phyloP scores from a whole-genome alignment of 164 flowering plant species.

The Brasenia schreberi region DNA sequence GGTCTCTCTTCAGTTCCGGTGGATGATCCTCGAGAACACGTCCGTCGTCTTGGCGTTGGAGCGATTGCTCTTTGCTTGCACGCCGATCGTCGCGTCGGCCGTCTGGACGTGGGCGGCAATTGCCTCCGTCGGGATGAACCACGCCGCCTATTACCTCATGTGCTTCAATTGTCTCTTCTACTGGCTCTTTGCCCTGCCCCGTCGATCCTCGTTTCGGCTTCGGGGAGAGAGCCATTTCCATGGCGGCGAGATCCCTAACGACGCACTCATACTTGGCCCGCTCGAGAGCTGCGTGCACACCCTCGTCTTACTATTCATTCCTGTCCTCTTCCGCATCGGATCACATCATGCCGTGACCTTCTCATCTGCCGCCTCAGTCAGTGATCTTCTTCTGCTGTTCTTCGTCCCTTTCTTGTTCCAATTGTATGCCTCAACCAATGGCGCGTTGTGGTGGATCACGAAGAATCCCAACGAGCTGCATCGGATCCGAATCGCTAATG shows the following conservation, averaged over 20 bases:
- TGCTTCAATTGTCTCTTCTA: conserved; percentile 53
- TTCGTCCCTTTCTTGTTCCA: conserved; percentile 79
- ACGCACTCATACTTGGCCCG: conserved; percentile 45
- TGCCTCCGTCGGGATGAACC: conserved; percentile 67
- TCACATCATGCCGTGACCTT: conserved; percentile 47
- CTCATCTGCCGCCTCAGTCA: conserved; percentile 39
- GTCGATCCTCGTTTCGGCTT: conserved; percentile 57
- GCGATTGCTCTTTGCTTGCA: conserved; percentile 73
- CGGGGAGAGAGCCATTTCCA: conserved; percentile 1
- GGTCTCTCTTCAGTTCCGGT: conserved; percentile 90
- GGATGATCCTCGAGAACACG: conserved; percentile 84
- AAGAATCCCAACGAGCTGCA: conserved; percentile 40
- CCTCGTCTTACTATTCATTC: conserved; percentile 51
- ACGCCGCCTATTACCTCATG: conserved; percentile 63
- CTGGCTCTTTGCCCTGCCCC: conserved; percentile 82
- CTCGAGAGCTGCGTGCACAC: conserved; percentile 81
- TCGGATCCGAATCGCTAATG: conserved; percentile 66
- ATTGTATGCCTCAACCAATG: conserved; percentile 77
- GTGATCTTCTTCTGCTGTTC: conserved; percentile 69
- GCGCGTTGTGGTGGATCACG: conserved; percentile 87
- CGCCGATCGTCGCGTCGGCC: conserved; percentile 48
- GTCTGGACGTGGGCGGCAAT: conserved; percentile 83
- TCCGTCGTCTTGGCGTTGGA: conserved; percentile 71
- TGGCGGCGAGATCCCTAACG: conserved; percentile 69
- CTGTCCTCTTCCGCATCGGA: conserved; percentile 59